Percentiles rank a stretch among this genome's conserved stretches.
Conservation (phyloP, 169 alveolate genomes). For the Plasmodium gallinaceum region DNA sequence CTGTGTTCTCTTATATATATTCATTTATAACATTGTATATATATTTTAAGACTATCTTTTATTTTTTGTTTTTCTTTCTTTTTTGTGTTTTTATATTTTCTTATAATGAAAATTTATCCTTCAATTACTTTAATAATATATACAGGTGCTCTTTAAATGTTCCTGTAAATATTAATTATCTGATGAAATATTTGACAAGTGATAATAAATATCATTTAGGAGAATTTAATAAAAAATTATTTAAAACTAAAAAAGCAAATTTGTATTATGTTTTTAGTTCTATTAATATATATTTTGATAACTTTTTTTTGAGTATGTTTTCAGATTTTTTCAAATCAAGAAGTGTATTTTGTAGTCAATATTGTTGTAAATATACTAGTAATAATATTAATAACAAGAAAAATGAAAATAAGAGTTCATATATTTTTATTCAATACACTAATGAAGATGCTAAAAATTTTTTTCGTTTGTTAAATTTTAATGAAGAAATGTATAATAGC, state of each 20-base stretch:
- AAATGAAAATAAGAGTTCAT: not conserved
- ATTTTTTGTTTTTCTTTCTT: constrained; percentile 6
- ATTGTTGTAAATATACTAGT: not conserved
- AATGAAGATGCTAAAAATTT: constrained; percentile 1
- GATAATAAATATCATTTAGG: constrained; percentile 17
- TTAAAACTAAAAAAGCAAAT: constrained; percentile 2
- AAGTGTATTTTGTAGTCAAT: not conserved
- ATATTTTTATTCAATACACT: constrained; percentile 15
- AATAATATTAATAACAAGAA: not conserved
- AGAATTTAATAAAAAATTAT: constrained; percentile 11
- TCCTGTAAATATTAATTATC: constrained; percentile 13
- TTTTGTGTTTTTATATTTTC: constrained; percentile 7
- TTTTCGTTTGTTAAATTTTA: not conserved
- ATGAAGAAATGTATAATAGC: not conserved
- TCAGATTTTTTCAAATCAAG: constrained; percentile 15
- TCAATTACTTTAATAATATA: not conserved
- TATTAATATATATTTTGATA: not conserved
- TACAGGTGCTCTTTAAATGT: constrained; percentile 6
- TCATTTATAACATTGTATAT: constrained; percentile 17
- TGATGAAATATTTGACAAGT: constrained; percentile 5
- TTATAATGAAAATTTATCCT: not conserved
- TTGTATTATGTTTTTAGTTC: not conserved
- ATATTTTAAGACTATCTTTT: constrained; percentile 11
- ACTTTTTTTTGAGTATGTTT: not conserved
- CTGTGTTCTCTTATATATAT: constrained; percentile 15